Evolutionary conservation across 2,329 filamentous ascomycete genomes (phyloP).

Genomic region (Paracorniculantispora psalliotae): DNA sequence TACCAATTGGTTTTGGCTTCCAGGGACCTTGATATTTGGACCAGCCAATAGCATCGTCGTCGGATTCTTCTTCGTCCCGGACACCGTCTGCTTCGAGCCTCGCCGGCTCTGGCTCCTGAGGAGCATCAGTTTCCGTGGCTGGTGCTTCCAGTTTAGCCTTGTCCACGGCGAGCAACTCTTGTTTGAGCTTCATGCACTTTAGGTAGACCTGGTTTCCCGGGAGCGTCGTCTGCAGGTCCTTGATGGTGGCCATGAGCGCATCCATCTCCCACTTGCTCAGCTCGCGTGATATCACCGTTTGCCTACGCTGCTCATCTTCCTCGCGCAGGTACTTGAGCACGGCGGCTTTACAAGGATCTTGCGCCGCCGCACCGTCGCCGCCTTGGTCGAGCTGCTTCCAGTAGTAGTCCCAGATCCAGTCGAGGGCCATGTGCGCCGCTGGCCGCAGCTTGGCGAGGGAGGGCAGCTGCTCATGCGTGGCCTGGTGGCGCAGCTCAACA

Average conservation of each 20-base stretch:
- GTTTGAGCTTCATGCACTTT: constrained; percentile 40
- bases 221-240: constrained; percentile 34
- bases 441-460: constrained; percentile 66
- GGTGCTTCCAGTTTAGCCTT: constrained; percentile 3
- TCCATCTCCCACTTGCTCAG: constrained; percentile 32
- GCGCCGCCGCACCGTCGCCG: background rate
- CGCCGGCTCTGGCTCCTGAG: background rate
- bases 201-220: constrained; percentile 40
- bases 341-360: constrained; percentile 28
- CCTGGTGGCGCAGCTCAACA: constrained; percentile 84
- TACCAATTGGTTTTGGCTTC: constrained; percentile 55
- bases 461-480: constrained; percentile 83
- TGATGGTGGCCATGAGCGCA: constrained; percentile 33
- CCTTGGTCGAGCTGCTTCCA: constrained; percentile 54
- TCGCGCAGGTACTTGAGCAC: constrained; percentile 36
- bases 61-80: constrained; percentile 12
- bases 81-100: constrained; percentile 16
- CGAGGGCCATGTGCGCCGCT: constrained; percentile 64
- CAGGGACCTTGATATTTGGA: constrained; percentile 46
- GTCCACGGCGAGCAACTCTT: constrained; percentile 32
- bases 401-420: constrained; percentile 88
- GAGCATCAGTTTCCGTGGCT: constrained; percentile 9
- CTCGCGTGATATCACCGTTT: constrained; percentile 26
- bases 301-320: constrained; percentile 24
- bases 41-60: constrained; percentile 37